Conservation (phyloP, 768 basidiomycete species). For the Lentinula boryana region DNA sequence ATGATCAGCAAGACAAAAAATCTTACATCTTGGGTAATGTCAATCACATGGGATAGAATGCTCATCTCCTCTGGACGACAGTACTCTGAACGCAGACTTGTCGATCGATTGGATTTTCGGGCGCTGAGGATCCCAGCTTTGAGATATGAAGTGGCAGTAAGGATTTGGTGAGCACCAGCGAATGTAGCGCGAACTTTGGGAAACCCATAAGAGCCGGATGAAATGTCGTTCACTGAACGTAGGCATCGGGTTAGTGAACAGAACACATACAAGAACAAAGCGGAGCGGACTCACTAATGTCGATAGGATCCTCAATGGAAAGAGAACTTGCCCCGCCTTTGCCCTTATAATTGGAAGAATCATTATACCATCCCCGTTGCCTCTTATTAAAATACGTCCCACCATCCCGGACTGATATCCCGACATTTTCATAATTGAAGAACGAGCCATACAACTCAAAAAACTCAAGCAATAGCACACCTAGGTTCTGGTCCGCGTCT, state of each 20-base stretch:
- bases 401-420: slow-evolving; percentile 82
- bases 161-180: slow-evolving; percentile 72
- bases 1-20: neutral
- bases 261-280: neutral
- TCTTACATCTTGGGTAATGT: slow-evolving; percentile 53
- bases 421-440: slow-evolving; percentile 89
- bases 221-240: slow-evolving; percentile 82
- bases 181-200: slow-evolving; percentile 76
- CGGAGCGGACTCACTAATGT: slow-evolving; percentile 56
- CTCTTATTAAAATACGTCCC: slow-evolving; percentile 87
- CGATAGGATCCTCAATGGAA: slow-evolving; percentile 92
- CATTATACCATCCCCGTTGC: slow-evolving; percentile 75
- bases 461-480: slow-evolving; percentile 94
- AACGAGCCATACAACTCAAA: slow-evolving; percentile 91
- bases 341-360: slow-evolving; percentile 25
- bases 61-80: slow-evolving; percentile 41
- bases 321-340: slow-evolving; percentile 34
- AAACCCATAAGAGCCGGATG: slow-evolving; percentile 81
- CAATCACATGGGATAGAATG: slow-evolving; percentile 50
- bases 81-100: slow-evolving; percentile 14
- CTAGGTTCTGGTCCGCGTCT: slow-evolving; percentile 80
- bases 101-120: neutral
- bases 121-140: slow-evolving; percentile 16
- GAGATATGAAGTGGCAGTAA: slow-evolving; percentile 72
- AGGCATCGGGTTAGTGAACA: neutral